Percentiles rank a stretch among this genome's conserved stretches.
Conservation (phyloP, 2,329 filamentous ascomycete genomes). For the Pyrenochaeta sp. region DNA sequence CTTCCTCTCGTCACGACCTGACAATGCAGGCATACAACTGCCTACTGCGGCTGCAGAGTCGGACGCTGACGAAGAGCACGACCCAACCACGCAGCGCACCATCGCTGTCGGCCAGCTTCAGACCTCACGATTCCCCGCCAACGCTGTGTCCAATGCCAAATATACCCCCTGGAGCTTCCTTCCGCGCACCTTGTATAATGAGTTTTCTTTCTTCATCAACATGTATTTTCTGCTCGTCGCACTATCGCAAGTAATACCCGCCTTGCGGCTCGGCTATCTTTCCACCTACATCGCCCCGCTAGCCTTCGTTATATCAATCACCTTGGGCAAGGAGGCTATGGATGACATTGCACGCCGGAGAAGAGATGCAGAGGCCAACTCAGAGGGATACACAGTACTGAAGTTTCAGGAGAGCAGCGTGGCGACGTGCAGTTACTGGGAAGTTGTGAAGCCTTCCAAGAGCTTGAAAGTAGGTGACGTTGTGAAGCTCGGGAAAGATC, state of each 20-base stretch:
- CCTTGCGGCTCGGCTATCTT: slow-evolving; percentile 90
- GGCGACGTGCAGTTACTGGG: slow-evolving; percentile 63
- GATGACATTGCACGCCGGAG: slow-evolving; percentile 89
- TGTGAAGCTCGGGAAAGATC: slow-evolving; percentile 89
- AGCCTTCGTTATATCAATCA: slow-evolving; percentile 90
- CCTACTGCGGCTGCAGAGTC: slow-evolving; percentile 44
- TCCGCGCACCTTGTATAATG: slow-evolving; percentile 93
- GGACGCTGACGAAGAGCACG: slow-evolving; percentile 58
- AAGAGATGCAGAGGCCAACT: slow-evolving; percentile 92
- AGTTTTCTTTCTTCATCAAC: slow-evolving; percentile 99
- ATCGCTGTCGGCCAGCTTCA: slow-evolving; percentile 80
- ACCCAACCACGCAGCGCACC: slow-evolving; percentile 74
- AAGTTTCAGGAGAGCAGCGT: slow-evolving; percentile 69
- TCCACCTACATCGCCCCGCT: slow-evolving; percentile 93
- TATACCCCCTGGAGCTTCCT: slow-evolving; percentile 96
- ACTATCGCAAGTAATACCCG: slow-evolving; percentile 88
- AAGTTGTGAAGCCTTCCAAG: slow-evolving; percentile 81
- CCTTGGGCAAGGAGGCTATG: slow-evolving; percentile 92
- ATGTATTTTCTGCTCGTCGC: slow-evolving; percentile 98
- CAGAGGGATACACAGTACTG: slow-evolving; percentile 84
- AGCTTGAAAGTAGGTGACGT: slow-evolving; percentile 95
- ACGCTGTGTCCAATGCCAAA: slow-evolving; percentile 95
- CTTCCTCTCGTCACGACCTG: slow-evolving; percentile 61
- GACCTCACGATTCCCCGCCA: slow-evolving; percentile 80
- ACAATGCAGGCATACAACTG: slow-evolving; percentile 35